phyloP scores from a whole-genome alignment of 345 rosid species.

The Eucalyptus cloeziana region DNA sequence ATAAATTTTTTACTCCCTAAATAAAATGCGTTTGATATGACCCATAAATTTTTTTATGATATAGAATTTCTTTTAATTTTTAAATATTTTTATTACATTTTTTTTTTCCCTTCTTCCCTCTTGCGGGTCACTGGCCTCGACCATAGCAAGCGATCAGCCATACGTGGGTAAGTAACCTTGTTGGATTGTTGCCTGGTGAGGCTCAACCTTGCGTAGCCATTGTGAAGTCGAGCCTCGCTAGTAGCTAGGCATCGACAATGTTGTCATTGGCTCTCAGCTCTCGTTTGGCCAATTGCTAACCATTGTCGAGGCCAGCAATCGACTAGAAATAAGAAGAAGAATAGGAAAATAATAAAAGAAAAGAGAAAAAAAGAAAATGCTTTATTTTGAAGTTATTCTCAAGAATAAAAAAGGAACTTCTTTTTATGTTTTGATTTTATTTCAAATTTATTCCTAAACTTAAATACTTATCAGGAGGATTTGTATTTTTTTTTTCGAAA shows the following conservation, averaged over 20 bases:
- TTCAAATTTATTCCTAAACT: accelerated
- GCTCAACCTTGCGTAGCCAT: accelerated
- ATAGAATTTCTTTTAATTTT: accelerated
- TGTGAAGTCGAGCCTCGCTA: accelerated
- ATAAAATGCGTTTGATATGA: too few species aligned
- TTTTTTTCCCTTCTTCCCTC: too few species aligned
- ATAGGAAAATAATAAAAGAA: too few species aligned
- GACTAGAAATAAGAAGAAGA: accelerated
- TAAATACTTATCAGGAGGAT: accelerated
- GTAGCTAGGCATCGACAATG: accelerated
- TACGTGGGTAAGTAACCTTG: too few species aligned
- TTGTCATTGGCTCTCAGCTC: accelerated
- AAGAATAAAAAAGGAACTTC: accelerated
- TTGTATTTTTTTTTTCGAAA: accelerated
- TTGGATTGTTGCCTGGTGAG: accelerated
- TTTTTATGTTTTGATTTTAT: accelerated
- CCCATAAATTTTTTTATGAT: accelerated
- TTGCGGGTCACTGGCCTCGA: accelerated
- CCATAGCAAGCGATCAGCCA: too few species aligned
- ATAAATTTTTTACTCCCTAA: accelerated
- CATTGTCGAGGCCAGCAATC: accelerated
- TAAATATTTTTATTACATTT: too few species aligned
- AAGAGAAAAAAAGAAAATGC: too few species aligned
- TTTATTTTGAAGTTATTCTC: accelerated
- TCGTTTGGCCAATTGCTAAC: accelerated